Evolutionary conservation across 2,329 filamentous ascomycete genomes (phyloP).

Genomic region (Alternaria sp.): DNA sequence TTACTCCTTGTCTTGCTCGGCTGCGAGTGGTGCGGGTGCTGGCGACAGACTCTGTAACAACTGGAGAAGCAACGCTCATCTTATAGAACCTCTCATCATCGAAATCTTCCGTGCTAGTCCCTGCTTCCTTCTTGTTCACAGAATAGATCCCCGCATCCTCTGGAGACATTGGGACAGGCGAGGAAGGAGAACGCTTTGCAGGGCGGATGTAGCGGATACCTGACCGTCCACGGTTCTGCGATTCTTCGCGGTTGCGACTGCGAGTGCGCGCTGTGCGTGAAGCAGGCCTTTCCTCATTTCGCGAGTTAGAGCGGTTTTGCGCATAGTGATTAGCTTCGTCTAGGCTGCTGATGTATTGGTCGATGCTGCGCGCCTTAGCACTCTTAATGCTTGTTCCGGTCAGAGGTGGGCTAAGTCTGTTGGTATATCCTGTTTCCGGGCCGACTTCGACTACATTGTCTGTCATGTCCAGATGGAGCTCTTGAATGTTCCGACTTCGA

Average conservation of each 20-base stretch:
- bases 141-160: slow-evolving; percentile 70
- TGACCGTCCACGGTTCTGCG: slow-evolving; percentile 74
- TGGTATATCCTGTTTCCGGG: slow-evolving; percentile 56
- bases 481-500: slow-evolving; percentile 79
- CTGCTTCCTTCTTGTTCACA: slow-evolving; percentile 52
- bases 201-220: slow-evolving; percentile 74
- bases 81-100: slow-evolving; percentile 60
- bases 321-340: slow-evolving; percentile 75
- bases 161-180: slow-evolving; percentile 92
- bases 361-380: slow-evolving; percentile 71
- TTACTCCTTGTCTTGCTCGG: slow-evolving; percentile 41
- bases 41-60: slow-evolving; percentile 48
- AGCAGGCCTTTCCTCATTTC: slow-evolving; percentile 56
- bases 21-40: slow-evolving; percentile 48
- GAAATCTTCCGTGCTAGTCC: slow-evolving; percentile 55
- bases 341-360: slow-evolving; percentile 86
- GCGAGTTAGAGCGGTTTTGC: slow-evolving; percentile 49
- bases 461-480: slow-evolving; percentile 63
- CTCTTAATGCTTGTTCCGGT: slow-evolving; percentile 62
- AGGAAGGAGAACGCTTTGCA: slow-evolving; percentile 87
- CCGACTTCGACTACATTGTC: slow-evolving; percentile 51
- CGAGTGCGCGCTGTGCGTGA: slow-evolving; percentile 58
- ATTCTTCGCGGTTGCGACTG: slow-evolving; percentile 63
- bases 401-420: slow-evolving; percentile 58
- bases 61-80: slow-evolving; percentile 47